Percentiles rank a stretch among this genome's conserved stretches.
Conservation (phyloP, 257 asterid species). For the Nicotiana undulata region DNA sequence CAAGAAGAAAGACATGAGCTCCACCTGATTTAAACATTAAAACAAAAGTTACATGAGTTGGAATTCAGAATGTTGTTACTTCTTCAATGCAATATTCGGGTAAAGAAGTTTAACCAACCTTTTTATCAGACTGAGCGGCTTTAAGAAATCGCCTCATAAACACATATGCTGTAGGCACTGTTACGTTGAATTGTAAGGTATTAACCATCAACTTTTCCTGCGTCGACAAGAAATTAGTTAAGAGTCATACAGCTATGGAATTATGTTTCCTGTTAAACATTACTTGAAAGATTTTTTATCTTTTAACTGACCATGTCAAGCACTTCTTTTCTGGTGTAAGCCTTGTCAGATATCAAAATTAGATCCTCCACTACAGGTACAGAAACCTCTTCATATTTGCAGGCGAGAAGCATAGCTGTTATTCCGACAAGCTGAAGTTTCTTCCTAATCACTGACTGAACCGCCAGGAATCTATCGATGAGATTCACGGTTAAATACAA, state of each 20-base stretch:
- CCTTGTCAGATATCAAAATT: slow-evolving; percentile 75
- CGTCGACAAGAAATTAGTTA: neutral
- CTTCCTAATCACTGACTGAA: slow-evolving; percentile 59
- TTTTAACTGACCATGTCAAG: slow-evolving; percentile 59
- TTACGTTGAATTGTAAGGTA: slow-evolving; percentile 64
- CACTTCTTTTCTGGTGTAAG: slow-evolving; percentile 70
- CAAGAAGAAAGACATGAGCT: slow-evolving; percentile 61
- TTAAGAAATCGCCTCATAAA: slow-evolving; percentile 82
- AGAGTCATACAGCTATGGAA: neutral
- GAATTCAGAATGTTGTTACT: neutral
- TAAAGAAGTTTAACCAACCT: slow-evolving; percentile 29
- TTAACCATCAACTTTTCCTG: slow-evolving; percentile 85
- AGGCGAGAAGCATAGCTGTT: slow-evolving; percentile 87
- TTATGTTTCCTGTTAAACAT: neutral
- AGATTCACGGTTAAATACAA: slow-evolving; percentile 70
- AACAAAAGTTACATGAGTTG: neutral
- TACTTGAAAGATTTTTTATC: neutral
- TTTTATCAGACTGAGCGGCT: slow-evolving; percentile 70
- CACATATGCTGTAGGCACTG: slow-evolving; percentile 75
- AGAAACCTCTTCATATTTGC: slow-evolving; percentile 94
- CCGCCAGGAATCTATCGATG: slow-evolving; percentile 73
- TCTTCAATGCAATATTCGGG: neutral
- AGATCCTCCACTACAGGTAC: slow-evolving; percentile 95
- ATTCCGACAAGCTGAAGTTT: slow-evolving; percentile 87
- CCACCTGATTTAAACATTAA: slow-evolving; percentile 40